Base-by-base conservation (phyloP, 495 filamentous ascomycete species). In the Wilcoxina mikolae region DNA sequence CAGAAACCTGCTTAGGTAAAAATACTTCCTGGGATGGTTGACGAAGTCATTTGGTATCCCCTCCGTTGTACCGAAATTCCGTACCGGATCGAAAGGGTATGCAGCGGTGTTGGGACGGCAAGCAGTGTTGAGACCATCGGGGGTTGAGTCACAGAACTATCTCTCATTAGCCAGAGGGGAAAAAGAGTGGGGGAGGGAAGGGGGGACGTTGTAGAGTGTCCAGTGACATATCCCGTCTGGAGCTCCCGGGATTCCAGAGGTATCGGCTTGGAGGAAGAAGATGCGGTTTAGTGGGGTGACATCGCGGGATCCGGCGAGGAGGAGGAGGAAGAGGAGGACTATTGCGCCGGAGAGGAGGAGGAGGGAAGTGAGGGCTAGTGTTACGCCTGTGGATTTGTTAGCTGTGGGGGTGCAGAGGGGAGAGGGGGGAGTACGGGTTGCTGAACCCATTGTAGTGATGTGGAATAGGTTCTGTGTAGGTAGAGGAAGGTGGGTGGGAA, bases 191-290 rank as follows among this genome's bases (percentile, higher is more conserved):
- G 10, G 41, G 56, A 45, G 12, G 20, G 53, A 22, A 48, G 22
- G 18, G 52, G 31, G 3, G 7, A 84, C 59, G 55, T 81, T 77
- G 73, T 81, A 83, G 63, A 80, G 78, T 1, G 82, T 86, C 83
- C 83, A 86, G 60, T 82, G 72, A 27, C 53, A 57, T 10, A 79
- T 74, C 0, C 68, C 60, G 31, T 74, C 43, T 20, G 78, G 75
- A 4, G 82, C 77, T 1, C 72, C 73, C 27, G 81, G 73, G 55
- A 84, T 83, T 53, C 71, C 76, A 48, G 70, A 67, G 15, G 80
- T 83, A 58, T 74, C 70, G 43, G 76, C 76, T 64, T 84, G 71
- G 23, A 86, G 74, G 67, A 85, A 84, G 70, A 79, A 85, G 67
- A 84, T 76, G 47, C 75, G 53, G 65, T 84, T 77, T 38, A 79